phyloP scores from a whole-genome alignment of 305 asterid genomes.

The Solanum hybrid region DNA sequence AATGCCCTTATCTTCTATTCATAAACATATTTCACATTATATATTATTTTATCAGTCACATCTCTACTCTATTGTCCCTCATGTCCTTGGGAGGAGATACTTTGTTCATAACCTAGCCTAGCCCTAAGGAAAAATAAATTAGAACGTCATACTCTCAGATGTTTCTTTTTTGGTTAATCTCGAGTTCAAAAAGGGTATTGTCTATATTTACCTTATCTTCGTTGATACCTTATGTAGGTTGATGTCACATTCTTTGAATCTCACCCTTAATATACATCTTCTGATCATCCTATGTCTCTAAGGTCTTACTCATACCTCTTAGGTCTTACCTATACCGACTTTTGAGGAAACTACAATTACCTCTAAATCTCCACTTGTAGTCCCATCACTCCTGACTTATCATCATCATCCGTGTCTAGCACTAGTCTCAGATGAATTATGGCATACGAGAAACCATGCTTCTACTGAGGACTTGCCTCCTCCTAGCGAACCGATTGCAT shows the following conservation, averaged over 20 bases:
- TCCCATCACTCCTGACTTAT: not conserved
- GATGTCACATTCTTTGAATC: not conserved
- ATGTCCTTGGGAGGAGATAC: not conserved
- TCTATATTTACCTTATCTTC: not conserved
- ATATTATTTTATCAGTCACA: not conserved
- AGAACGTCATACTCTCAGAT: not conserved
- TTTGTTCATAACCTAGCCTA: not conserved
- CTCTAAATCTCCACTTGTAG: not conserved
- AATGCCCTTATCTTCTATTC: not conserved
- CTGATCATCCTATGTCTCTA: not conserved
- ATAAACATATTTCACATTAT: not conserved
- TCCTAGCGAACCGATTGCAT: not conserved
- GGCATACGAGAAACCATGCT: not conserved
- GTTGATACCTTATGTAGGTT: not conserved
- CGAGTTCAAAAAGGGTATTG: not conserved
- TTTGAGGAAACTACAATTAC: not conserved
- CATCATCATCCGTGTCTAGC: not conserved
- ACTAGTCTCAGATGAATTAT: not conserved
- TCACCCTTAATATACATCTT: not conserved
- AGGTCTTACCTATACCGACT: not conserved
- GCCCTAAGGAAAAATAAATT: not conserved
- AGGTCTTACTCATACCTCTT: not conserved
- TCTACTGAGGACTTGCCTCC: not conserved
- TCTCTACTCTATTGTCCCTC: not conserved
- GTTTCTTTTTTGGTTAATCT: not conserved